Base-by-base conservation (phyloP, 345 rosid species). In the Aquilaria yunnanensis region DNA sequence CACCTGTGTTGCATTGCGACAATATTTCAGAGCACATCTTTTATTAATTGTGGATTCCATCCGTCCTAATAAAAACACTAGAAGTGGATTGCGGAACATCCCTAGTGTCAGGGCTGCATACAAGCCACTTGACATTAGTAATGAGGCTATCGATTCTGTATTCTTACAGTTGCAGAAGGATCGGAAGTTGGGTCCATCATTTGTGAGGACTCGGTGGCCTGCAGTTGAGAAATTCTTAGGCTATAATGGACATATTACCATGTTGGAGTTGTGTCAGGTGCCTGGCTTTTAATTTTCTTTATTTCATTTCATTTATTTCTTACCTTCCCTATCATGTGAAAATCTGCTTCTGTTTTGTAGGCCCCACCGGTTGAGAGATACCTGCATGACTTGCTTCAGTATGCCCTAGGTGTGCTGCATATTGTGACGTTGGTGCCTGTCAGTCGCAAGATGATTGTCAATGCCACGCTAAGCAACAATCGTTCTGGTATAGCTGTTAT, bases 181-280 rank as follows among this genome's bases (percentile, higher is more conserved):
- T 60, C 80, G 97, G 70, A 94, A 88, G 77, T 79, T 94, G 69
- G 99, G 99, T 67, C 92, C 88, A 60, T 81, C 88, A 58, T 88
- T 94, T 80, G 97, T 85, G 75, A 85, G 84, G 79, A 76, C 89
- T 58, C 91, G 81, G 7, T 94, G 96, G 96, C 89, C 86, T 63
- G 88, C 89, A 58, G 84, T 94, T 67, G 92, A 90, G 58, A 86
- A 78, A 56, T 90, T 94, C 70, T 73, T 90, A 66, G 65, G 76
- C 61, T 81, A 74, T 66, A 83, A 83, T 67, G 99, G 99, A 66
- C 97, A 94, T 78, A 73, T 83, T 71, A 94, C 89, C 60, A 77
- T 90, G 96, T 74, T 94, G 68, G 97, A 94, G 69, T 74, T 94
- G 74, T 94, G 99, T 76, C 99, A 94, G 96, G 97, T 90, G 67